phyloP scores from a whole-genome alignment of 768 basidiomycete species.

The Trametes sanguinea region DNA sequence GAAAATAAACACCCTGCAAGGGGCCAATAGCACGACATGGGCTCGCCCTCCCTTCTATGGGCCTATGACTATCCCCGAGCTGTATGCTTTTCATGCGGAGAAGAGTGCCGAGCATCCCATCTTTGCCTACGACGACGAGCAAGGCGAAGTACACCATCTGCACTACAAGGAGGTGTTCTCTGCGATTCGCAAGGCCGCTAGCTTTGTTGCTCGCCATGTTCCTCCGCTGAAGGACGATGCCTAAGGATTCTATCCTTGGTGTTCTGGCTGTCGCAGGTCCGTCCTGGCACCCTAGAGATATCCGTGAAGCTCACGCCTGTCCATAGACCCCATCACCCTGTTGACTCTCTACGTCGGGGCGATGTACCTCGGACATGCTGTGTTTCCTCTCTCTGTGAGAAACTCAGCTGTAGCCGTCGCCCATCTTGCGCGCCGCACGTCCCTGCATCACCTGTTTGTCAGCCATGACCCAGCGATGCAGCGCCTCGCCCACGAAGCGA shows the following conservation, averaged over 20 bases:
- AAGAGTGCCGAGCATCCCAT: slow-evolving; percentile 37
- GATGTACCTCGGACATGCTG: slow-evolving; percentile 23
- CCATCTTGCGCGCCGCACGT: slow-evolving; percentile 35
- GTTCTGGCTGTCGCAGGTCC: slow-evolving; percentile 24
- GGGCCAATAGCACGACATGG: slow-evolving; percentile 31
- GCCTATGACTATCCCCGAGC: slow-evolving; percentile 36
- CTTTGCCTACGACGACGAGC: slow-evolving; percentile 29
- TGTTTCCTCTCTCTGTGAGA: slow-evolving; percentile 39
- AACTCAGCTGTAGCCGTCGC: slow-evolving; percentile 39
- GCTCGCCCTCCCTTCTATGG: slow-evolving; percentile 37
- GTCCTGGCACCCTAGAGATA: too few species aligned
- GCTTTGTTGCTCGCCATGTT: slow-evolving; percentile 9
- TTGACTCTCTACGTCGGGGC: slow-evolving; percentile 18
- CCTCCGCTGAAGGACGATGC: background rate
- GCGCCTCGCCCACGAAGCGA: slow-evolving; percentile 24
- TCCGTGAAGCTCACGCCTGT: background rate
- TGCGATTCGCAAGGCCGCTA: slow-evolving; percentile 32
- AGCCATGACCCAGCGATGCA: slow-evolving; percentile 25
- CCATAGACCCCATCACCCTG: slow-evolving; percentile 29
- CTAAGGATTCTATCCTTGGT: slow-evolving; percentile 26
- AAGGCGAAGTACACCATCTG: slow-evolving; percentile 21
- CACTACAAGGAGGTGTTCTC: slow-evolving; percentile 30
- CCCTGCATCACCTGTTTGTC: slow-evolving; percentile 28
- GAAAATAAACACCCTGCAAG: background rate
- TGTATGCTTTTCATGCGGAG: slow-evolving; percentile 39